These are phyloP conservation scores for Toxicodendron radicans DNA, from an alignment of 345 rosid species.

Conservation along the genomic window DNA sequence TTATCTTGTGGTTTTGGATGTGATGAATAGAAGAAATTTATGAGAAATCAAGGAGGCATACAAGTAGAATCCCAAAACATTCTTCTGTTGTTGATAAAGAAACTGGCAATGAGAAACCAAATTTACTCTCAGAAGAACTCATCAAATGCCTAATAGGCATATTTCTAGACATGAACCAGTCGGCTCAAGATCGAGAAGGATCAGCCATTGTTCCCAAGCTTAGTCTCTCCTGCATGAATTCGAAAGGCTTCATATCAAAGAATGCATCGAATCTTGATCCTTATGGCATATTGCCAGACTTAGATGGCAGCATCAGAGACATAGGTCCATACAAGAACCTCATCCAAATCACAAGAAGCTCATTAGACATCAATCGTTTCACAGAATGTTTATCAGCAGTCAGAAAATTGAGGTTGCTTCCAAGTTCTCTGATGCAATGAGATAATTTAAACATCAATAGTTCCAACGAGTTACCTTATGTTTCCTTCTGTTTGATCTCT, in stretches of 20 bases:
- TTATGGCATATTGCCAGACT: conserved; percentile 56
- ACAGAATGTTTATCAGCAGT: conserved; percentile 39
- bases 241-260: conserved; percentile 40
- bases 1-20: conserved; percentile 11
- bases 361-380: conserved; percentile 50
- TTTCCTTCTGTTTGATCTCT: conserved; percentile 15
- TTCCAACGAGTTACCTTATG: background rate
- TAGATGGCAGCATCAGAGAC: conserved; percentile 52
- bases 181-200: conserved; percentile 39
- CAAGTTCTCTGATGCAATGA: background rate
- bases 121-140: conserved; percentile 72
- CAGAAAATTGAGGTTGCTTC: conserved; percentile 55
- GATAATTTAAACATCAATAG: background rate
- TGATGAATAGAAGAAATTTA: conserved; percentile 35
- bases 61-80: conserved; percentile 43
- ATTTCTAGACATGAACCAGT: conserved; percentile 63
- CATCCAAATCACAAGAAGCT: conserved; percentile 61
- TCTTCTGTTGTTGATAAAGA: conserved; percentile 30
- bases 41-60: conserved; percentile 43
- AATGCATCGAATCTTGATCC: conserved; percentile 64
- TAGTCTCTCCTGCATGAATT: conserved; percentile 44
- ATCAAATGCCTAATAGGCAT: conserved; percentile 64
- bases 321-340: conserved; percentile 81
- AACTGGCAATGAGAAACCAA: conserved; percentile 53
- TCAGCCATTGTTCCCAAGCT: conserved; percentile 53